Conservation (phyloP, 2,329 filamentous ascomycete species). For the Fusarium veterinarium region DNA sequence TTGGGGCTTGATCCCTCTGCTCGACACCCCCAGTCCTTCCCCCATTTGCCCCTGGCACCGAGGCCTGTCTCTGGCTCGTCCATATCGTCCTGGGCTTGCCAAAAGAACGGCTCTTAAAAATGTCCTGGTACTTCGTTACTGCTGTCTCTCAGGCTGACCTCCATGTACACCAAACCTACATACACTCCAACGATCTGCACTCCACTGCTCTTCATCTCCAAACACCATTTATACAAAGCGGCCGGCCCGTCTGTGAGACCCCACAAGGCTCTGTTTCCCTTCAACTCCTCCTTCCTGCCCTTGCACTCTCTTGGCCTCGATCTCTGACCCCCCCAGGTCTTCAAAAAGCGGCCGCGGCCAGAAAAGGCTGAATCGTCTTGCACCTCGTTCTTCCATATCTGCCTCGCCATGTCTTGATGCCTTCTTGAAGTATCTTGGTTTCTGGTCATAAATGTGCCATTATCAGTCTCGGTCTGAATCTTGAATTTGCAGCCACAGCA, state of each 20-base stretch:
- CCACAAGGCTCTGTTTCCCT: slow-evolving; percentile 45
- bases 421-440: slow-evolving; percentile 23
- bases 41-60: slow-evolving; percentile 29
- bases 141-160: slow-evolving; percentile 24
- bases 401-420: slow-evolving; percentile 38
- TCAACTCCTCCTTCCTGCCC: slow-evolving; percentile 34
- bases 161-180: slow-evolving; percentile 25
- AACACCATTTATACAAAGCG: slow-evolving; percentile 46
- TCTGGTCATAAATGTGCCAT: slow-evolving; percentile 44
- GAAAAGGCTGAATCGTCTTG: slow-evolving; percentile 45
- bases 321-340: slow-evolving; percentile 35
- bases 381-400: slow-evolving; percentile 35
- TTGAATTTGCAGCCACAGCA: slow-evolving; percentile 32
- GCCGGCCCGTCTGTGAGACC: slow-evolving; percentile 38
- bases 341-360: slow-evolving; percentile 46
- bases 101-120: slow-evolving; percentile 38
- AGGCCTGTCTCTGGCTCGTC: slow-evolving; percentile 28
- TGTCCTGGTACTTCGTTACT: slow-evolving; percentile 33
- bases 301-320: slow-evolving; percentile 31
- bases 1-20: slow-evolving; percentile 33
- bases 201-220: slow-evolving; percentile 44
- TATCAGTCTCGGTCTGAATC: slow-evolving; percentile 34
- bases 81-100: slow-evolving; percentile 37
- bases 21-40: slow-evolving; percentile 28
- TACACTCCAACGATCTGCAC: slow-evolving; percentile 42